Percentiles rank a stretch among this genome's conserved stretches.
These are phyloP conservation scores for Thalassia testudinum DNA, from an alignment of 116 monocot genomes.

Conservation along the genomic window DNA sequence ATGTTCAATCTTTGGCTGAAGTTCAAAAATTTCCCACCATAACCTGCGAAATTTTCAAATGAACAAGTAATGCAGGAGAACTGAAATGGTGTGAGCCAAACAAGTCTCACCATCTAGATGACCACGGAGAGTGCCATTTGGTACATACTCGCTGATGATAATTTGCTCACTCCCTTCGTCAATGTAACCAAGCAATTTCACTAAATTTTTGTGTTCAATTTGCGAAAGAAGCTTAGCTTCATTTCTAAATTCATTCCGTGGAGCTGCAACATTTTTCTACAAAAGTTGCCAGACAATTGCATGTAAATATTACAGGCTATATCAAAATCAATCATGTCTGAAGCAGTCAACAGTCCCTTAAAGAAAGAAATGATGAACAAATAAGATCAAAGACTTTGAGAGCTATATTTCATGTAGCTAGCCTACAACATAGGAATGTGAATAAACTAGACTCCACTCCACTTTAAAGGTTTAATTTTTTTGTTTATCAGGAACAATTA, in stretches of 20 bases:
- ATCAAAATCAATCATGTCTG: too few relatives aligned
- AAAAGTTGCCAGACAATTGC: not conserved
- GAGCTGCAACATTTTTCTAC: constrained; percentile 28
- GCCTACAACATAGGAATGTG: too few relatives aligned
- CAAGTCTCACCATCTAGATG: constrained; percentile 60
- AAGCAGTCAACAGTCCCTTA: too few relatives aligned
- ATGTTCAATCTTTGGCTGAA: constrained; percentile 80
- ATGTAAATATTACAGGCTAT: too few relatives aligned
- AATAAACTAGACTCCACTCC: too few relatives aligned
- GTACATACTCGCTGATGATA: constrained; percentile 61
- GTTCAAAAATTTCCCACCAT: constrained; percentile 46
- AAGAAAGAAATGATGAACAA: too few relatives aligned
- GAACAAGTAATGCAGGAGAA: not conserved
- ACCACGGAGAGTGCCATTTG: constrained; percentile 81
- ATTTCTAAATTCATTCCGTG: constrained; percentile 34
- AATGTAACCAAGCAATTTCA: constrained; percentile 51
- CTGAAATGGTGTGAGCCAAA: not conserved
- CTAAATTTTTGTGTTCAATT: constrained; percentile 67
- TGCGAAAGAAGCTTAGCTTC: constrained; percentile 59
- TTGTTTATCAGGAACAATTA: too few relatives aligned
- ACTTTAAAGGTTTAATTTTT: too few relatives aligned
- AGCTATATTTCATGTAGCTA: too few relatives aligned
- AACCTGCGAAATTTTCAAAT: constrained; percentile 37
- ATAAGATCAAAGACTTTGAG: too few relatives aligned
- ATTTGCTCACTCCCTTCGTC: constrained; percentile 51